Conservation (phyloP, 176 grass and related monocot genomes). For the Triticum monococcum region DNA sequence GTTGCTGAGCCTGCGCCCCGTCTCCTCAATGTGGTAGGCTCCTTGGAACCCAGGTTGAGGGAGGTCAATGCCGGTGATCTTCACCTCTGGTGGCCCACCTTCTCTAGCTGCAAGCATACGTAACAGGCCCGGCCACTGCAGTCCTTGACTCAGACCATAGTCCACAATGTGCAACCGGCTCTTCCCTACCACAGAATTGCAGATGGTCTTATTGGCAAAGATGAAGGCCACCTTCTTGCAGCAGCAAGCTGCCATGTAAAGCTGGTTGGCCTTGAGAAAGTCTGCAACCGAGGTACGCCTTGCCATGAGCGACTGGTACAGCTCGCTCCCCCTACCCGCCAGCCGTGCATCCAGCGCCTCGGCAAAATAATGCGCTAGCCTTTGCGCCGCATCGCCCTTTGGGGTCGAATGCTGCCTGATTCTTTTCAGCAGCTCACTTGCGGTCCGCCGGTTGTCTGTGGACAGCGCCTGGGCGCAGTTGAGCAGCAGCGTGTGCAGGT, state of each 20-base stretch:
- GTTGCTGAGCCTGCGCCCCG: slow-evolving; percentile 17
- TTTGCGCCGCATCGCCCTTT: slow-evolving; percentile 37
- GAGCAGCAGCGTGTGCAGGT: slow-evolving; percentile 55
- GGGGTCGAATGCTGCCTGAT: slow-evolving; percentile 42
- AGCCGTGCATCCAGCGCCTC: slow-evolving; percentile 68
- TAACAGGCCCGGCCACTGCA: slow-evolving; percentile 42
- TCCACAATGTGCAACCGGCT: slow-evolving; percentile 47
- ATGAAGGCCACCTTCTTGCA: slow-evolving; percentile 42
- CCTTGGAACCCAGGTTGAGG: slow-evolving; percentile 12
- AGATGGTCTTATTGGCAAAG: slow-evolving; percentile 57
- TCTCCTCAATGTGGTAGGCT: slow-evolving; percentile 17
- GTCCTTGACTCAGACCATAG: slow-evolving; percentile 42
- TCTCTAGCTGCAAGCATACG: not conserved
- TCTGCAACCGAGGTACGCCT: slow-evolving; percentile 9
- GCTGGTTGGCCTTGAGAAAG: slow-evolving; percentile 51
- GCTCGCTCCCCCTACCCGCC: slow-evolving; percentile 53
- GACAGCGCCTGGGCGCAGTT: slow-evolving; percentile 58
- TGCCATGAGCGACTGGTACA: slow-evolving; percentile 31
- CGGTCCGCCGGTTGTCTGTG: slow-evolving; percentile 35
- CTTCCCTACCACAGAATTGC: slow-evolving; percentile 19
- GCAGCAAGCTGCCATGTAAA: slow-evolving; percentile 55
- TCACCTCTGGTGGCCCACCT: slow-evolving; percentile 33
- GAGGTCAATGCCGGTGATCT: slow-evolving; percentile 35
- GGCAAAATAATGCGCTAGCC: slow-evolving; percentile 63
- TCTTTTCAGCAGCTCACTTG: slow-evolving; percentile 44